A percentile compares a stretch with the other conserved stretches of the same genome.
Evolutionary conservation across 2,329 filamentous ascomycete species (phyloP).

Genomic region (Periconia sp.): DNA sequence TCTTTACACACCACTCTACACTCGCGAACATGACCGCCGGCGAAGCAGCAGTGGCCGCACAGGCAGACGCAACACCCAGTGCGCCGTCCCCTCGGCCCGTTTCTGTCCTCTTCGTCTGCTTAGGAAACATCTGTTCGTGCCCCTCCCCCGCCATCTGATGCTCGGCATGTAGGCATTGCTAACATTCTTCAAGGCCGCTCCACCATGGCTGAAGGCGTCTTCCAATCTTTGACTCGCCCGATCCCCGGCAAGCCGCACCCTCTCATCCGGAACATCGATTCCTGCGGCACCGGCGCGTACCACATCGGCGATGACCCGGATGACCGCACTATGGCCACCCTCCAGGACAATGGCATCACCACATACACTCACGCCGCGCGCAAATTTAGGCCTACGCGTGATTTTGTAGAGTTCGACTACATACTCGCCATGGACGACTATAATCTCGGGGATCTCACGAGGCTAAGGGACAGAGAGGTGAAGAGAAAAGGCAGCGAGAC

Average conservation of each 20-base stretch:
- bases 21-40: slow-evolving; percentile 7
- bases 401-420: slow-evolving; percentile 89
- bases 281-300: slow-evolving; percentile 88
- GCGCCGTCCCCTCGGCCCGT: slow-evolving; percentile 45
- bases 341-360: slow-evolving; percentile 75
- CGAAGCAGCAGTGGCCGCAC: not conserved
- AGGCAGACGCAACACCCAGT: not conserved
- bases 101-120: slow-evolving; percentile 90
- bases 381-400: slow-evolving; percentile 68
- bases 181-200: slow-evolving; percentile 62
- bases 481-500: slow-evolving; percentile 44
- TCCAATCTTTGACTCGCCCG: slow-evolving; percentile 70
- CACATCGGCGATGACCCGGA: slow-evolving; percentile 81
- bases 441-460: slow-evolving; percentile 75
- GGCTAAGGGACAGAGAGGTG: slow-evolving; percentile 62
- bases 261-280: slow-evolving; percentile 75
- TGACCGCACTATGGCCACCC: slow-evolving; percentile 79
- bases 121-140: slow-evolving; percentile 86
- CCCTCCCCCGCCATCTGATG: slow-evolving; percentile 40
- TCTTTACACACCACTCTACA: too few relatives aligned
- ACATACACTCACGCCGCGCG: slow-evolving; percentile 79
- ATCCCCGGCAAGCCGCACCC: slow-evolving; percentile 55
- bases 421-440: slow-evolving; percentile 91
- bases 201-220: slow-evolving; percentile 96
- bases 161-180: slow-evolving; percentile 2